Base-by-base conservation (phyloP, 345 rosid species). In the Populus deltoides region DNA sequence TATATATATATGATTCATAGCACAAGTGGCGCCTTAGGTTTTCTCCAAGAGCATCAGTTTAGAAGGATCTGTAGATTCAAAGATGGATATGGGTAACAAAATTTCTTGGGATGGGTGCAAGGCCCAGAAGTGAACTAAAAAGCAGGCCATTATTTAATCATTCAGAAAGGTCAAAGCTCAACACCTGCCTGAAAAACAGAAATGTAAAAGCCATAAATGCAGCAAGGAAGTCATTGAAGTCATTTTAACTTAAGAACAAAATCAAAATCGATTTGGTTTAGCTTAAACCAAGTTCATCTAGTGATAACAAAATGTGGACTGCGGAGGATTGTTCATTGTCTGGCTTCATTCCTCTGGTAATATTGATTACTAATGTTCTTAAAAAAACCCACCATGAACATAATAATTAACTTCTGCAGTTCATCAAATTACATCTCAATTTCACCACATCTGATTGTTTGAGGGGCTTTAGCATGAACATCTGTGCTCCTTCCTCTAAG, bases 381-480 rank as follows among this genome's bases (percentile, higher is more conserved):
- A 1, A 8, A 15, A 39, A 43, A 70, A 43, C 69, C 27, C 7
- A 27, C 7, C 33, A 47, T 22, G 1, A 53, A 1, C 6, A 20
- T 31, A 13, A 51, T 12, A 29, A 11, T 77, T 73, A 79, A 73
- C 82, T 71, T 77, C 81, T 71, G 80, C 83, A 79, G 41, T 81
- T 88, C 87, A 86, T 72, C 83, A 92, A 75, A 55, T 86, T 79
- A 57, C 86, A 78, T 51, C 88, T 91, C 61, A 94, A 71, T 72
- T 86, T 86, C 86, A 86, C 84, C 29, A 93, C 93, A 75, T 94
- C 98, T 0, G 95, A 86, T 68, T 79, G 90, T 73, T 94, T 93
- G 71, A 93, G 82, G 0, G 97, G 98, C 90, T 94, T 94, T 77
- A 90, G 86, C 87, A 93, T 89, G 86, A 94, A 94, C 91, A 88